Percentiles rank a stretch among this genome's conserved stretches.
phyloP scores from a whole-genome alignment of 2,329 filamentous ascomycete species.

The Claviceps fusiformis region DNA sequence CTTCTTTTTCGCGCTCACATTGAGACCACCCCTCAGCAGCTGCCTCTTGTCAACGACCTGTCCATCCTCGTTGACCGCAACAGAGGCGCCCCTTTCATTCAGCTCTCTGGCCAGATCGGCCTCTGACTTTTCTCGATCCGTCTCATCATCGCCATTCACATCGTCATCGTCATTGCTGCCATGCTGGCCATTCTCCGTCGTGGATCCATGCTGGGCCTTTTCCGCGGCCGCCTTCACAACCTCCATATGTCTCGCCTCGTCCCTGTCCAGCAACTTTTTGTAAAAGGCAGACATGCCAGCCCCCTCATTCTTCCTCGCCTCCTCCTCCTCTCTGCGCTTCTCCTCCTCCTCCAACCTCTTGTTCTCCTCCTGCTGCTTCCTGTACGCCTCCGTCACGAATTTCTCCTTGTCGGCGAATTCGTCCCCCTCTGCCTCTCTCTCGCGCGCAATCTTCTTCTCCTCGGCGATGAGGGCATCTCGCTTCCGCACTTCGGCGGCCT shows the following conservation, averaged over 20 bases:
- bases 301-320: slow-evolving; percentile 47
- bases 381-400: slow-evolving; percentile 76
- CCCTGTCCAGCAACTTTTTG: slow-evolving; percentile 56
- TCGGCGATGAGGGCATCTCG: slow-evolving; percentile 66
- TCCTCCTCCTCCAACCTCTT: slow-evolving; percentile 59
- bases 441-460: slow-evolving; percentile 65
- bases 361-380: slow-evolving; percentile 67
- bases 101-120: slow-evolving; percentile 55
- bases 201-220: slow-evolving; percentile 27
- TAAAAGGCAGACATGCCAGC: slow-evolving; percentile 72
- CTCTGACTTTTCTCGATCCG: slow-evolving; percentile 42
- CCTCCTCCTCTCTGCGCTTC: slow-evolving; percentile 46
- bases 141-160: slow-evolving; percentile 9
- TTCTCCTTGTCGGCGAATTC: slow-evolving; percentile 73
- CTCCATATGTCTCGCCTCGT: slow-evolving; percentile 56
- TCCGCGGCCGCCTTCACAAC: slow-evolving; percentile 54
- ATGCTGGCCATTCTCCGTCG: slow-evolving; percentile 7
- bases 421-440: slow-evolving; percentile 68
- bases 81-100: slow-evolving; percentile 43
- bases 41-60: slow-evolving; percentile 77
- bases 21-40: slow-evolving; percentile 61
- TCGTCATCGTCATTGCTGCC: slow-evolving; percentile 13
- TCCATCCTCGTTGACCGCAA: slow-evolving; percentile 69
- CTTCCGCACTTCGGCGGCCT: slow-evolving; percentile 62
- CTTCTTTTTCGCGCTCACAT: slow-evolving; percentile 53